Base-by-base conservation (phyloP, 2,329 filamentous ascomycete genomes). In the Gaeumannomyces tritici region DNA sequence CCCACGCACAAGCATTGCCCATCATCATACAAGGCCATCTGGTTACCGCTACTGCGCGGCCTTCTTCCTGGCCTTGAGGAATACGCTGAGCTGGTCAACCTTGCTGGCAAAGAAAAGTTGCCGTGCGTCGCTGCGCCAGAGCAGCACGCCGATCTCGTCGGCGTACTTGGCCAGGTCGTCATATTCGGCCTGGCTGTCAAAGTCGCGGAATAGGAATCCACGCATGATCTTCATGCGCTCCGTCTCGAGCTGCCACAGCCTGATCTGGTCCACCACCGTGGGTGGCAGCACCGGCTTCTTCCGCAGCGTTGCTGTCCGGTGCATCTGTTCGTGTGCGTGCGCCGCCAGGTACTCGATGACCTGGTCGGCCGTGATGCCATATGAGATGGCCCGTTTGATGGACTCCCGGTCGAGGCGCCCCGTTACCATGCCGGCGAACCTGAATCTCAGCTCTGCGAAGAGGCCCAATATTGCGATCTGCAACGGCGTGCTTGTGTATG, bases 231-330 rank as follows among this genome's bases (percentile, higher is more conserved):
- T 90, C 84, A 99, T 96, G 60, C 95, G 85, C 77, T 99, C 95
- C 66, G 93, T 92, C 75, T 99, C 95, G 61, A 98, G 87, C 78
- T 99, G 93, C 95, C 95, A 99, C 26, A 99, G 84, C 2, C 93
- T 84, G 70, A 99, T 97, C 79, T 99, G 95, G 75, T 99, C 95
- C 66, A 97, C 91, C 21, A 99, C 95, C 0, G 96, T 98, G 0
- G 95, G 93, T 1, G 96, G 95, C 2, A 99, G 82, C 21, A 96
- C 85, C 1, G 93, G 89, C 65, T 80, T 81, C 69, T 83, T 83
- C 64, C 83, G 69, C 59, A 80, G 67, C 29, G 80, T 76, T 7
- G 84, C 83, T 56, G 84, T 81, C 65, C 89, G 88, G 69, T 89
- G 87, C 85, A 99, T 91, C 74, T 98, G 91, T 57, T 96, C 92